Evolutionary conservation across 768 basidiomycete genomes (phyloP).

Genomic region (Hericium rajendrae): DNA sequence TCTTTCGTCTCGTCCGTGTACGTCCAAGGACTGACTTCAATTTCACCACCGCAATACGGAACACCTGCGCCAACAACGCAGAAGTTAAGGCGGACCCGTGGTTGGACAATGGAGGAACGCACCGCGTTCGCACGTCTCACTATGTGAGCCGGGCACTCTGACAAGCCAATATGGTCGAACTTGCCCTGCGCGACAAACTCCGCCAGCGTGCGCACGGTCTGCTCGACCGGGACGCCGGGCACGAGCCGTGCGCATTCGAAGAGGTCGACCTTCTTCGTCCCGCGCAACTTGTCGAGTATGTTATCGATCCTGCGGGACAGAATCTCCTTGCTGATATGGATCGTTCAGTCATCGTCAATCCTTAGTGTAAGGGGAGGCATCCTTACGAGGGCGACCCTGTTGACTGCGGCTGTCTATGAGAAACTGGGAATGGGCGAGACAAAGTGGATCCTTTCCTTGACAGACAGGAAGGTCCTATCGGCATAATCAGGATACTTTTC

Average conservation of each 20-base stretch:
- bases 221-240: constrained; percentile 34
- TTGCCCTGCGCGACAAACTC: constrained; percentile 43
- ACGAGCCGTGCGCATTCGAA: constrained; percentile 47
- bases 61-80: background rate
- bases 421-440: no score
- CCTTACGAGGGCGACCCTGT: background rate
- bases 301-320: constrained; percentile 10
- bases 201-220: constrained; percentile 32
- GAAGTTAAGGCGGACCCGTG: constrained; percentile 6
- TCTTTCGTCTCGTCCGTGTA: constrained; percentile 47
- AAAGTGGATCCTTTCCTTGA: constrained; percentile 29
- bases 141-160: constrained; percentile 42
- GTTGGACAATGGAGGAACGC: background rate
- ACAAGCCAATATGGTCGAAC: constrained; percentile 51
- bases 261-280: constrained; percentile 49
- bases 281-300: constrained; percentile 28
- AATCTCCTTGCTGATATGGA: constrained; percentile 1
- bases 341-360: constrained; percentile 3
- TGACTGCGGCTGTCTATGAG: background rate
- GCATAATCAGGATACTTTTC: constrained; percentile 32
- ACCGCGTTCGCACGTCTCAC: constrained; percentile 26
- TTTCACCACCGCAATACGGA: constrained; percentile 44
- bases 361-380: constrained; percentile 4
- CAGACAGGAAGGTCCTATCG: constrained; percentile 37
- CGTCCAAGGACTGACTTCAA: constrained; percentile 57